Percentiles rank a stretch among this genome's conserved stretches.
These are phyloP conservation scores for Saccharomyces hybrid DNA, from an alignment of 1,139 yeast species.

Conservation along the genomic window DNA sequence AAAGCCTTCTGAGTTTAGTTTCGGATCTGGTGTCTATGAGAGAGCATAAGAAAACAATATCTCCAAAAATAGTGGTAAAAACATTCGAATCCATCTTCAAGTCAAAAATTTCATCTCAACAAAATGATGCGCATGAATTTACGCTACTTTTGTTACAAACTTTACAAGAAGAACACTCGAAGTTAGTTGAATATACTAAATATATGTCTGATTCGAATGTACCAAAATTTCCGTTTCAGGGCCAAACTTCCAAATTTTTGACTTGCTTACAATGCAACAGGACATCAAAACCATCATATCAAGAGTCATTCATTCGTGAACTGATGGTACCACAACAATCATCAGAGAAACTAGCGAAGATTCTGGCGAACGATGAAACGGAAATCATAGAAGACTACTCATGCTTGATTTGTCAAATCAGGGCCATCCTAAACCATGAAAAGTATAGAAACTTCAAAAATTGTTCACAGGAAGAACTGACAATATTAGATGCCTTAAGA, in stretches of 20 bases:
- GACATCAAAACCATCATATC: slow-evolving; percentile 50
- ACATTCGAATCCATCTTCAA: slow-evolving; percentile 70
- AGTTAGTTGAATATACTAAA: slow-evolving; percentile 21
- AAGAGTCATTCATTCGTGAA: slow-evolving; percentile 66
- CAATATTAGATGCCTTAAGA: slow-evolving; percentile 28
- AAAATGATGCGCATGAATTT: slow-evolving; percentile 93
- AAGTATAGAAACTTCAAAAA: slow-evolving; percentile 9
- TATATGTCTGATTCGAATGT: slow-evolving; percentile 12
- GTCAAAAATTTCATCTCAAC: slow-evolving; percentile 69
- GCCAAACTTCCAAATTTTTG: slow-evolving; percentile 57
- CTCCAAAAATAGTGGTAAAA: slow-evolving; percentile 73
- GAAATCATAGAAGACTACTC: slow-evolving; percentile 78
- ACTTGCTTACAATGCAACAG: slow-evolving; percentile 61
- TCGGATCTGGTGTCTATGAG: slow-evolving; percentile 52
- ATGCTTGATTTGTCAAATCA: slow-evolving; percentile 61
- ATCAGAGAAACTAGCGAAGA: slow-evolving; percentile 41
- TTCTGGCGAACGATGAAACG: slow-evolving; percentile 51
- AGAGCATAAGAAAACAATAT: slow-evolving; percentile 43
- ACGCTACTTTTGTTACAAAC: slow-evolving; percentile 75
- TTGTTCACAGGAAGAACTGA: slow-evolving; percentile 10
- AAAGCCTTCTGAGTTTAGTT: slow-evolving; percentile 5
- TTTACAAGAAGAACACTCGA: slow-evolving; percentile 54
- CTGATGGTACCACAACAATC: slow-evolving; percentile 61
- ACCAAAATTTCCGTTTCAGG: slow-evolving; percentile 70
- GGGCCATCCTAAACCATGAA: slow-evolving; percentile 36